Percentiles rank a stretch among this genome's conserved stretches.
These are phyloP conservation scores for Monilinia fructicola DNA, from an alignment of 2,329 filamentous ascomycete genomes.

Conservation along the genomic window DNA sequence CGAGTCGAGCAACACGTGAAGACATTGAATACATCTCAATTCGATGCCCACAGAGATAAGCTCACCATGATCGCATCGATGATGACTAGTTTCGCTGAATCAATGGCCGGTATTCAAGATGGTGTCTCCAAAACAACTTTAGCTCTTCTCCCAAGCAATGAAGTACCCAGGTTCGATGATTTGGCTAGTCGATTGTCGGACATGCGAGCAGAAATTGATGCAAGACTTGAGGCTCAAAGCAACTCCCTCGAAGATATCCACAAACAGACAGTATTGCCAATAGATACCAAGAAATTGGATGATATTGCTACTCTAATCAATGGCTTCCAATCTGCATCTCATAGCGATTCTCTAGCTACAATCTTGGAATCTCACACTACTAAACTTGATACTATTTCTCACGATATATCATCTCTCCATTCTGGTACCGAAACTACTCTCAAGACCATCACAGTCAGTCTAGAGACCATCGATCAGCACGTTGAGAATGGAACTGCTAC, in stretches of 20 bases:
- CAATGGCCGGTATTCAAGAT: constrained; percentile 21
- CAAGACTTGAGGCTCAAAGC: constrained; percentile 23
- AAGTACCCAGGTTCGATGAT: constrained; percentile 19
- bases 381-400: constrained; percentile 23
- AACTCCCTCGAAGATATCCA: constrained; percentile 23
- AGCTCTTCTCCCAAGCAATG: constrained; percentile 11
- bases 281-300: constrained; percentile 23
- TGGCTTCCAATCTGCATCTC: constrained; percentile 7
- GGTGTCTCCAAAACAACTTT: constrained; percentile 14
- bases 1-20: constrained; percentile 19
- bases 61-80: constrained; percentile 24
- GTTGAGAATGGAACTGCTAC: constrained; percentile 15
- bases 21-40: constrained; percentile 22
- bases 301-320: constrained; percentile 18
- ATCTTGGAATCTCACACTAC: constrained; percentile 12
- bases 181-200: constrained; percentile 20
- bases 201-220: constrained; percentile 22
- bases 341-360: constrained; percentile 4
- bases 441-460: constrained; percentile 18
- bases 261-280: constrained; percentile 20
- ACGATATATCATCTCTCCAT: constrained; percentile 18
- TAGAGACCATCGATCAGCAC: constrained; percentile 19
- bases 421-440: constrained; percentile 18
- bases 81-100: constrained; percentile 24
- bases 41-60: constrained; percentile 22